phyloP scores from a whole-genome alignment of 169 alveolate species.

The Eimeria brunetti region DNA sequence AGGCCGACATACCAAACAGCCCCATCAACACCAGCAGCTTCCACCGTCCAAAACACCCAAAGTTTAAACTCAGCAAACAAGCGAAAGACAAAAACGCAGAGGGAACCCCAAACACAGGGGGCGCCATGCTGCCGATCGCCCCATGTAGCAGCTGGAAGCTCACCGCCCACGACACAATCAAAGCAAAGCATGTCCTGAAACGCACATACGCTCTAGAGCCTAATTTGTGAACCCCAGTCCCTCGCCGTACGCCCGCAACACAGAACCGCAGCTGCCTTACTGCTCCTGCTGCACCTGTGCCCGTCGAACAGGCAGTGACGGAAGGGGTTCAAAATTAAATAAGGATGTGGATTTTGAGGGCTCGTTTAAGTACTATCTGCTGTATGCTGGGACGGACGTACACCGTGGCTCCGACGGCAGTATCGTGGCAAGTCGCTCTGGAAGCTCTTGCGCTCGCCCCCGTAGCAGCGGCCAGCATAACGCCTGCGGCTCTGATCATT shows the following conservation, averaged over 20 bases:
- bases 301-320: background rate
- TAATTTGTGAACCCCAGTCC: background rate
- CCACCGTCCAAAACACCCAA: conserved; percentile 47
- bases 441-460: conserved; percentile 36
- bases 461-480: conserved; percentile 37
- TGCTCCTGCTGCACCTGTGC: background rate
- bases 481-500: conserved; percentile 44
- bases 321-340: background rate
- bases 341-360: background rate
- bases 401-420: conserved; percentile 52
- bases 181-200: conserved; percentile 28
- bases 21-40: background rate
- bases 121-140: conserved; percentile 52
- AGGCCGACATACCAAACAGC: conserved; percentile 35
- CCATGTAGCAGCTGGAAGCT: conserved; percentile 30
- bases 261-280: background rate
- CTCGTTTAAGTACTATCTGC: background rate
- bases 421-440: conserved; percentile 69
- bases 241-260: background rate
- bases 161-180: conserved; percentile 47
- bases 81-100: conserved; percentile 16
- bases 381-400: background rate
- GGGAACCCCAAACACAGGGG: conserved; percentile 52
- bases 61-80: conserved; percentile 21
- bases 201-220: background rate